Evolutionary conservation across 163 green algal species (phyloP).

Genomic region (Chloromonas sp.): DNA sequence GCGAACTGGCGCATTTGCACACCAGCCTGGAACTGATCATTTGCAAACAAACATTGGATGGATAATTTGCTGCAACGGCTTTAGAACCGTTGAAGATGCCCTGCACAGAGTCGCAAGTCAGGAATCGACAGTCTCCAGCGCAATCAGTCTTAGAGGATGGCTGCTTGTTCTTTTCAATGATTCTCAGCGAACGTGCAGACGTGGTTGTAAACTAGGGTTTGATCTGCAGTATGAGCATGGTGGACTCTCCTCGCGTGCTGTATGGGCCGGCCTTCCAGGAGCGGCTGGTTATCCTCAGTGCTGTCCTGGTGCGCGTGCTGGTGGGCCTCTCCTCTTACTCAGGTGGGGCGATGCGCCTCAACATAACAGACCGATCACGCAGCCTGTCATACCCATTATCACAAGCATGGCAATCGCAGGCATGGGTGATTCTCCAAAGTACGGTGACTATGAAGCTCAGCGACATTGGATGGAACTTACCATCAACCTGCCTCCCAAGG

Average conservation of each 20-base stretch:
- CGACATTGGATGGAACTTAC: conserved; percentile 99
- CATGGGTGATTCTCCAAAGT: conserved; percentile 59
- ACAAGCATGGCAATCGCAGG: conserved; percentile 28
- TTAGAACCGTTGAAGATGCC: too few species aligned
- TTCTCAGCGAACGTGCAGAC: too few species aligned
- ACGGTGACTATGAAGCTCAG: conserved; percentile 97
- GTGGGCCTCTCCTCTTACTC: conserved; percentile 62
- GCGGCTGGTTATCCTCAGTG: not conserved
- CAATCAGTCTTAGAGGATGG: too few species aligned
- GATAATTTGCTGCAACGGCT: too few species aligned
- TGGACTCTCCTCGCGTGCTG: not conserved
- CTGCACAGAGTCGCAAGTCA: too few species aligned
- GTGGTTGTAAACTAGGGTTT: too few species aligned
- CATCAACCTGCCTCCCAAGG: conserved; percentile 48
- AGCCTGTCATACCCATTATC: not conserved
- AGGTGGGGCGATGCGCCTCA: conserved; percentile 29
- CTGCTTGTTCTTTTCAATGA: too few species aligned
- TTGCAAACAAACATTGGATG: too few species aligned
- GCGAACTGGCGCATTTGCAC: too few species aligned
- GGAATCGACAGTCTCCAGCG: too few species aligned
- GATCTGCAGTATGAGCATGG: too few species aligned
- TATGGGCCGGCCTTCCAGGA: not conserved
- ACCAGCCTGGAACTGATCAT: too few species aligned
- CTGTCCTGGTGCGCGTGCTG: conserved; percentile 43
- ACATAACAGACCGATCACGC: not conserved